Base-by-base conservation (phyloP, 1,284 basidiomycete genomes). In the Moniliophthora roreri region DNA sequence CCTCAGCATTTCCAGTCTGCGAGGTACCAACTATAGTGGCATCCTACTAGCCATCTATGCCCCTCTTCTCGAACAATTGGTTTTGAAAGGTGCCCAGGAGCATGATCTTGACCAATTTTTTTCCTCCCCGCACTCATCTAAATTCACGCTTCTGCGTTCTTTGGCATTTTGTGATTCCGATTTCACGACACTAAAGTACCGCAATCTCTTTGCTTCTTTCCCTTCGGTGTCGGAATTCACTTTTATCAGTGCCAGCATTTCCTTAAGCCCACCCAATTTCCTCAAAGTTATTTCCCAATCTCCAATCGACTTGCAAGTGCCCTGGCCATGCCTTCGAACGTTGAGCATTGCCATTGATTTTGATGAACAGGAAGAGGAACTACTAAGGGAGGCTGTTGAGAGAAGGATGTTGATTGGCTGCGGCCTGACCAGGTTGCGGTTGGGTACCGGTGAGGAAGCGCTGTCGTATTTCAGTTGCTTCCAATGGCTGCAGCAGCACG, bases 91-190 rank as follows among this genome's bases (percentile, higher is more conserved):
- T 10, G 60, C 71, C 10, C 69, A 71, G 28, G 69, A 72, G 26
- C 58, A 63, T 45, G 75, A 76, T 51, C 62, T 74, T 0, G 67
- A 71, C 50, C 51, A 51, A 3, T 64, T 75, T 47, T 65, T 63
- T 54, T 40, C 45, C 32, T 51, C 61, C 4, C 41, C 58, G 18
- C 52, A 60, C 50, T 48, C 58, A 34, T 37, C 59, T 4, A 64
- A 61, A 48, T 75, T 73, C 52, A 60, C 63, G 7, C 58, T 62
- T 37, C 58, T 77, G 24, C 61, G 58, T 38, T 62, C 63, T 10
- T 60, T 77, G 48, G 66, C 62, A 16, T 66, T 76, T 48, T 62
- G 60, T 42, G 69, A 74, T 55, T 73, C 71, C 46, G 68, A 74
- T 16, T 52, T 74, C 13, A 69, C 71, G 21, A 53, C 53, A 7